A percentile compares a stretch with the other conserved stretches of the same genome.
These are phyloP conservation scores for Juncus effusus DNA, from an alignment of 176 grass and related monocot species.

Conservation along the genomic window DNA sequence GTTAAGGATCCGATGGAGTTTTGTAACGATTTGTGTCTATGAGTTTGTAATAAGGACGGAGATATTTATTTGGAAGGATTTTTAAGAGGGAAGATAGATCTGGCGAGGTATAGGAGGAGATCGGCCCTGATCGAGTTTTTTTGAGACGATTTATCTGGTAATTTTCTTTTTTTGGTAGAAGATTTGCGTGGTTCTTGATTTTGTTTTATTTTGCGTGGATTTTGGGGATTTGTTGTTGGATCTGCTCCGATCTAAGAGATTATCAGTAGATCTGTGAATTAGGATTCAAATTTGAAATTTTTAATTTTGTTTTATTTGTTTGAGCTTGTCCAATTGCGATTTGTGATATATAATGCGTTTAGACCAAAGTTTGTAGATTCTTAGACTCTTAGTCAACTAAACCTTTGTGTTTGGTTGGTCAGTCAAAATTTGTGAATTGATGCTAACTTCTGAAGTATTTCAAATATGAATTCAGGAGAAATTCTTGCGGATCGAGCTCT, in stretches of 20 bases:
- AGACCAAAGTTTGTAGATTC: not conserved
- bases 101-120: constrained; percentile 25
- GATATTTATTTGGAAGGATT: not conserved
- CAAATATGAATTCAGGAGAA: not conserved
- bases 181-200: not conserved
- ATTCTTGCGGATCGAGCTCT: not conserved
- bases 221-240: not conserved
- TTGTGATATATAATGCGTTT: not conserved
- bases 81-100: constrained; percentile 1
- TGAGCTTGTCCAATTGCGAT: not conserved
- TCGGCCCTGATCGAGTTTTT: not conserved
- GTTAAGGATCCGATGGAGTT: not conserved
- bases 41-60: not conserved
- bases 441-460: not conserved
- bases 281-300: not conserved
- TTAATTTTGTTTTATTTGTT: not conserved
- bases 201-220: not conserved
- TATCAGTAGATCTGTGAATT: constrained; percentile 12
- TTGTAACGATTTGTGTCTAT: constrained; percentile 10
- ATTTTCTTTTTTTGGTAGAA: not conserved
- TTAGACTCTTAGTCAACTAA: not conserved
- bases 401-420: not conserved
- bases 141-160: constrained; percentile 10
- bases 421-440: not conserved
- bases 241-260: constrained; percentile 14